phyloP scores from a whole-genome alignment of 129 eudicot genomes.

The Deinandra increscens region DNA sequence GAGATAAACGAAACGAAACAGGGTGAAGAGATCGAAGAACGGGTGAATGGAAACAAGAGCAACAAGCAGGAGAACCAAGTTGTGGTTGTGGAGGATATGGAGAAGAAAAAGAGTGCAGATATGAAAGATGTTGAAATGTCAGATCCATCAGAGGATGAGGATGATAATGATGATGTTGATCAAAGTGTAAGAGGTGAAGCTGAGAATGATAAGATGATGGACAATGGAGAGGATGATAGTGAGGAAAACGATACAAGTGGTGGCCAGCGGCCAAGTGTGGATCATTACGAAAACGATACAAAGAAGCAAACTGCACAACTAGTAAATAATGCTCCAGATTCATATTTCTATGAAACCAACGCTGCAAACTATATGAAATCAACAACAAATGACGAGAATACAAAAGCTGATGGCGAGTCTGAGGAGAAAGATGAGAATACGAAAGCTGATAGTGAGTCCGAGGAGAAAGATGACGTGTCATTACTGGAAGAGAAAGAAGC shows the following conservation, averaged over 20 bases:
- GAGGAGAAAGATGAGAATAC: constrained; percentile 9
- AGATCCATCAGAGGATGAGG: constrained; percentile 19
- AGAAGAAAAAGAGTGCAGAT: constrained; percentile 21
- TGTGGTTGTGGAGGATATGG: not conserved
- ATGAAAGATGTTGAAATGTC: constrained; percentile 3
- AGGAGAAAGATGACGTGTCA: constrained; percentile 6
- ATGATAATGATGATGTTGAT: constrained; percentile 8
- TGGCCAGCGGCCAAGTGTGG: constrained; percentile 9
- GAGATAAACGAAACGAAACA: constrained; percentile 17
- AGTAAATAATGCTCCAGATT: constrained; percentile 3
- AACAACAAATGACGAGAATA: not conserved
- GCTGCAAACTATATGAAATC: not conserved
- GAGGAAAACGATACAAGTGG: constrained; percentile 3
- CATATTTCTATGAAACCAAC: constrained; percentile 4
- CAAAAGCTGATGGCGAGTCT: not conserved
- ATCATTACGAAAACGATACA: not conserved
- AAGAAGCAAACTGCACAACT: not conserved
- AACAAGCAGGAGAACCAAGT: constrained; percentile 7
- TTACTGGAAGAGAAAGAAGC: constrained; percentile 50
- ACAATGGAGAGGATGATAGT: constrained; percentile 11
- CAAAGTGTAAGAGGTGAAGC: constrained; percentile 30
- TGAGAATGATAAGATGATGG: constrained; percentile 16
- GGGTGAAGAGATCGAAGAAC: constrained; percentile 9
- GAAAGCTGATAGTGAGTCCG: not conserved
- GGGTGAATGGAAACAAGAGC: constrained; percentile 12